These are phyloP conservation scores for Talaromyces ruber DNA, from an alignment of 495 filamentous ascomycete species.

Conservation along the genomic window DNA sequence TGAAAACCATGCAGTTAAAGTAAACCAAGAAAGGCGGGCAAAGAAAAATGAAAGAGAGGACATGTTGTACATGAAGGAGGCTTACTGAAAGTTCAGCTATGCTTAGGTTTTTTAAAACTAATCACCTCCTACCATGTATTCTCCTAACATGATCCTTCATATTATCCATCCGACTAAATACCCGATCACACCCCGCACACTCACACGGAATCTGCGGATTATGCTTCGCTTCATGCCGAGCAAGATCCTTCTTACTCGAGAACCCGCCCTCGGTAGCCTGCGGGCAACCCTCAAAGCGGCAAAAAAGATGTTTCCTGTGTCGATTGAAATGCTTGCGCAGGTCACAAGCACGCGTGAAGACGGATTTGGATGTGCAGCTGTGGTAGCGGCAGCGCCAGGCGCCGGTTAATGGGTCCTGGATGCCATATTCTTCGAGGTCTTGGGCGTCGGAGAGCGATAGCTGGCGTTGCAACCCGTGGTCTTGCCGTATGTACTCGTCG, in stretches of 20 bases:
- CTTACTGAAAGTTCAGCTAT: background rate
- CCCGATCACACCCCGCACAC: constrained; percentile 46
- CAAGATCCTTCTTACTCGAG: constrained; percentile 55
- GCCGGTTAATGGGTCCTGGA: constrained; percentile 21
- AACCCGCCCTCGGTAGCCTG: constrained; percentile 49
- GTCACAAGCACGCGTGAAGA: constrained; percentile 54
- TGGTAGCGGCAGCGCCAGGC: constrained; percentile 51
- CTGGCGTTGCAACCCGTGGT: background rate
- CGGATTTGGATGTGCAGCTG: constrained; percentile 45
- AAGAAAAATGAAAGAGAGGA: background rate
- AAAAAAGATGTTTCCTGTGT: constrained; percentile 55
- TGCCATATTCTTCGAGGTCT: constrained; percentile 7
- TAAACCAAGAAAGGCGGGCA: background rate
- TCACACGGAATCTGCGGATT: constrained; percentile 51
- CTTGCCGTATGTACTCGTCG: background rate
- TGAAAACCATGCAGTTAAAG: background rate
- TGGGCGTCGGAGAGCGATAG: background rate
- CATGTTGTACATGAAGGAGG: background rate
- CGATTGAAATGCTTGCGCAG: constrained; percentile 57
- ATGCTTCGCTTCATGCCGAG: constrained; percentile 55
- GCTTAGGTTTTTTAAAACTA: background rate
- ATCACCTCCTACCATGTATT: constrained; percentile 27
- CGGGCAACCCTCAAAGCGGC: constrained; percentile 51
- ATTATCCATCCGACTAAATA: constrained; percentile 58
- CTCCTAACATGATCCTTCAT: constrained; percentile 51